Evolutionary conservation across 1,284 basidiomycete genomes (phyloP), one percentile per base, ranked within the genome.

Genomic region (Malassezia globosa): DNA sequence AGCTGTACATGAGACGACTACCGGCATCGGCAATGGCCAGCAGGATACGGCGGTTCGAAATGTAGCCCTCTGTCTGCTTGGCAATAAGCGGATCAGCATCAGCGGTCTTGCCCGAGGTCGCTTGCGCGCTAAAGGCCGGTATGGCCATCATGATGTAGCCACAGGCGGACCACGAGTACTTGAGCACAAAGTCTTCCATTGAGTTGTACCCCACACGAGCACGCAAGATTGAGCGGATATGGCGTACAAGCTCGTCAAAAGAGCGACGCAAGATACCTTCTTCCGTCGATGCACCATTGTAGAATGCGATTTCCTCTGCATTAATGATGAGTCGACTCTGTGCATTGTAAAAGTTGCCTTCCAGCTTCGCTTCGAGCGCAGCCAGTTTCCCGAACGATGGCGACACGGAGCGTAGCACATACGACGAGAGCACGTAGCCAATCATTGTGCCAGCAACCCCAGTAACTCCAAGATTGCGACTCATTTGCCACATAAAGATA

Each of bases 271-370:
- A 75, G 44, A 96, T 92, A 55, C 83, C 81, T 51, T 81, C 81
- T 72, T 97, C 90, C 31, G 85, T 78, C 3, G 77, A 73, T 0
- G 88, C 88, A 0, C 90, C 90, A 55, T 89, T 82, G 73, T 97
- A 97, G 69, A 97, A 96, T 0, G 90, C 89, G 37, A 97, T 80
- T 72, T 97, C 90, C 70, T 97, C 90, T 13, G 84, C 82, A 64
- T 95, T 90, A 54, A 89, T 78, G 3, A 86, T 89, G 4, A 95
- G 79, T 21, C 90, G 74, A 0, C 84, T 83, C 69, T 96, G 83
- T 0, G 88, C 90, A 0, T 82, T 81, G 26, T 90, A 77, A 67
- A 94, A 96, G 62, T 95, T 89, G 13, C 92, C 92, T 66, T 80
- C 79, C 7, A 80, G 66, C 37, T 83, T 81, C 0, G 88, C 86